Evolutionary conservation across 768 basidiomycete genomes (phyloP), one percentile per base, ranked within the genome.

Genomic region (Mycena albidolilacea): DNA sequence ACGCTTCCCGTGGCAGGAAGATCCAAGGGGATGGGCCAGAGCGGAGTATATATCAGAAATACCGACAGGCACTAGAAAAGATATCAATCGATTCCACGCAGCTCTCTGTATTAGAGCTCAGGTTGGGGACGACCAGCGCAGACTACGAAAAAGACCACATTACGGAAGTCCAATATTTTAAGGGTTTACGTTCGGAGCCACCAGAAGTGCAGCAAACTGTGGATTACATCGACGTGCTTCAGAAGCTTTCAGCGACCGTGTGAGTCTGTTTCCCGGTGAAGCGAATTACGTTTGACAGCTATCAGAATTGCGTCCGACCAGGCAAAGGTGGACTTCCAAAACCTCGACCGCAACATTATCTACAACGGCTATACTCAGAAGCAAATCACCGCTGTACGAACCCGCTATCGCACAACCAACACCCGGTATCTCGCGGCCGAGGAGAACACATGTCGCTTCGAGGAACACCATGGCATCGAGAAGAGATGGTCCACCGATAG

Each of bases 61-160:
- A 80, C 78, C 37, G 67, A 75, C n/a, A 73, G 77, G 35, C 76
- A 71, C 7, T 48, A 1, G 46, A 48, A 17, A 48, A 48, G 15
- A 48, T 48, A 2, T 1, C 46, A 1, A 48, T 19, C 46, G 10
- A 3, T 48, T 12, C 46, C 0, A 17, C 5, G 2, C 46, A 48
- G 15, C 15, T 48, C 1, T 7, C 46, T 2, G 14, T 2, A 1
- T 19, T 48, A 5, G 46, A 48, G 46, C 12, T 11, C 46, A 14
- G 12, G 6, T 15, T 48, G 12, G 17, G 46, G 14, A 48, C 46
- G 1, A 48, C 11, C 0, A 15, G 14, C 46, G 46, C 46, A 1
- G 46, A 48, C 46, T 48, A 48, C 46, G 46, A 48, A 5, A 17
- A 1, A 1, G 12, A 48, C 10, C 46, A 48, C 46, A 15, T 15